These are phyloP conservation scores for Cercospora sesami DNA, from an alignment of 2,329 filamentous ascomycete species.

Conservation along the genomic window DNA sequence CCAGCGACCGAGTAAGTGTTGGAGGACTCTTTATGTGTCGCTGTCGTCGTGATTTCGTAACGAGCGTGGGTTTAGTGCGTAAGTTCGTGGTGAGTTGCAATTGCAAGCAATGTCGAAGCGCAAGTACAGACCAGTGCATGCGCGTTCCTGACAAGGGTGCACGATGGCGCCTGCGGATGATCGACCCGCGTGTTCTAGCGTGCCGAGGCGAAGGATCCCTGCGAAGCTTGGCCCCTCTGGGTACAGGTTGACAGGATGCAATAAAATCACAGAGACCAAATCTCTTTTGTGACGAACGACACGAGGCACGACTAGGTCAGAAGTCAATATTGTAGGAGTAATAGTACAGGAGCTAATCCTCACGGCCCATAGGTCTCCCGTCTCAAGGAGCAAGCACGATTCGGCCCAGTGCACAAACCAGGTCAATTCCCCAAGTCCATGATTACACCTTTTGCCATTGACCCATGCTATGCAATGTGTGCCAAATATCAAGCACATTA, in stretches of 20 bases:
- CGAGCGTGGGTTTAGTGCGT: neutral
- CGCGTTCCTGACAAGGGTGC: slow-evolving; percentile 7
- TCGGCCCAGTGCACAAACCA: neutral
- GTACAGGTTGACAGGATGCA: neutral
- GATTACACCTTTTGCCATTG: neutral
- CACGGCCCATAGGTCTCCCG: neutral
- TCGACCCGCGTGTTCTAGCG: slow-evolving; percentile 6
- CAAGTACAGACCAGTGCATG: neutral
- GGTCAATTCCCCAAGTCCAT: neutral
- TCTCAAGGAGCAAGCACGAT: neutral
- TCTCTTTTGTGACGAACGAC: no score
- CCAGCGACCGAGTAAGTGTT: neutral
- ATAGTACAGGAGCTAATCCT: neutral
- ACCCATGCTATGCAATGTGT: neutral
- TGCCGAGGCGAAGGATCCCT: neutral
- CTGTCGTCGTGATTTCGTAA: neutral
- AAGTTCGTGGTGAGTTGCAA: neutral
- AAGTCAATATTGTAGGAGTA: neutral
- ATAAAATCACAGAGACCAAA: neutral
- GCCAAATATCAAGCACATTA: slow-evolving; percentile 5
- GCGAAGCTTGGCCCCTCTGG: neutral
- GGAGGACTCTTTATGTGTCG: neutral
- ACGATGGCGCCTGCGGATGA: slow-evolving; percentile 5
- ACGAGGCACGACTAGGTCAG: neutral
- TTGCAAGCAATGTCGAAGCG: neutral